Evolutionary conservation across 306 rosid genomes (phyloP).

Genomic region (Fagus crenata): DNA sequence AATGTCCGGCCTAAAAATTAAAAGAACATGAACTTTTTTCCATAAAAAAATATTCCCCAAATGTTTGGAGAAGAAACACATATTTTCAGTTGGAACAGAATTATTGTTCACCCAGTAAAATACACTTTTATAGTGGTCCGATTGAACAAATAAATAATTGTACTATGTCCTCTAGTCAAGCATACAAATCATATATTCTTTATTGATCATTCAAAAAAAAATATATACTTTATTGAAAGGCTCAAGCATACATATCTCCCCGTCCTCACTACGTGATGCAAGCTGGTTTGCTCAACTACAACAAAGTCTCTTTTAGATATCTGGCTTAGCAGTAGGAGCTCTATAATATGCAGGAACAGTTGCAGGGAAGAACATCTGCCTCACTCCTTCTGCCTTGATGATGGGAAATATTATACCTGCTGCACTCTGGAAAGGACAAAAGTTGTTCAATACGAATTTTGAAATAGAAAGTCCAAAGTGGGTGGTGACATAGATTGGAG

Average conservation of each 20-base stretch:
- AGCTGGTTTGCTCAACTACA: neutral
- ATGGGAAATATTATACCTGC: conserved; percentile 52
- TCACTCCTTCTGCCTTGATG: conserved; percentile 56
- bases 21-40: neutral
- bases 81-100: neutral
- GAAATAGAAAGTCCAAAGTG: too few species aligned
- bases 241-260: neutral
- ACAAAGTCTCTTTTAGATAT: neutral
- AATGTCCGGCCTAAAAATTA: neutral
- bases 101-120: neutral
- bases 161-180: neutral
- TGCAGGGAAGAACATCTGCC: conserved; percentile 47
- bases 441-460: neutral
- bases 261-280: too few species aligned
- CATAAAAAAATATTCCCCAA: neutral
- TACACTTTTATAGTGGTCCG: neutral
- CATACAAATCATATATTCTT: neutral
- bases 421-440: conserved; percentile 41
- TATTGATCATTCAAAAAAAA: too few species aligned
- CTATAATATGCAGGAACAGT: conserved; percentile 38
- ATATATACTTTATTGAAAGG: neutral
- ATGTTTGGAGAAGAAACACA: neutral
- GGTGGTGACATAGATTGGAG: too few species aligned
- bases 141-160: neutral
- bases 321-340: conserved; percentile 26